Base-by-base conservation (phyloP, 768 basidiomycete species). In the Russula sp. region DNA sequence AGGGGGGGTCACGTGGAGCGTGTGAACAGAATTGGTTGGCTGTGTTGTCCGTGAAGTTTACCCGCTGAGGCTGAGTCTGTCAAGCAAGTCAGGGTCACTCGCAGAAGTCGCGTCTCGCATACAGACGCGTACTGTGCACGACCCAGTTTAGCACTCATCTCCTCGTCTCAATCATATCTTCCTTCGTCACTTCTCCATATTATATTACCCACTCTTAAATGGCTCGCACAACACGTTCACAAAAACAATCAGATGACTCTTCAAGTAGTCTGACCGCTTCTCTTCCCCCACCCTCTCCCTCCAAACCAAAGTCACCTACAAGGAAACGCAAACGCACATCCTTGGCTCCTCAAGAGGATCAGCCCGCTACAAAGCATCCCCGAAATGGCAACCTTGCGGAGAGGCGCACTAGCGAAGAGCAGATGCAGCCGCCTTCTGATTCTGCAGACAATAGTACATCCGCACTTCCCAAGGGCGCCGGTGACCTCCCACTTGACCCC, bases 161-260 rank as follows among this genome's bases (percentile, higher is more conserved):
- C 67, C 59, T 52, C 59, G 38, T 48, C 39, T 58, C 45, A 45
- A 36, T 51, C 39, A 35, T 1, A 48, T 25, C 18, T 18, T 7
- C 48, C 8, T 9, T 6, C 20, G 48, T 47, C 42, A 36, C 60
- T 49, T 18, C 49, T 42, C 53, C 45, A 22, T 46, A 47, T 35
- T 48, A n/a, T 54, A 63, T 61, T 56, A 62, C 43, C 25, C 68
- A 53, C 59, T 51, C 45, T 58, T 36, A 32, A 63, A 90, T 92
- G 90, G 87, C 87, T 65, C 80, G 90, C 66, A 81, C 88, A 70
- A 90, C 89, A 72, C 85, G 89, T 69, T 86, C 85, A 67, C 77
- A 83, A 38, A 74, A 78, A 47, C 70, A 77, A 52, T 75, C 74
- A 56, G 71, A 77, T 18, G 65, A 65, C 39, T 38, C 39, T 5